A percentile compares a stretch with the other conserved stretches of the same genome.
phyloP scores from a whole-genome alignment of 768 basidiomycete species.

The Leccinum truebloodii region DNA sequence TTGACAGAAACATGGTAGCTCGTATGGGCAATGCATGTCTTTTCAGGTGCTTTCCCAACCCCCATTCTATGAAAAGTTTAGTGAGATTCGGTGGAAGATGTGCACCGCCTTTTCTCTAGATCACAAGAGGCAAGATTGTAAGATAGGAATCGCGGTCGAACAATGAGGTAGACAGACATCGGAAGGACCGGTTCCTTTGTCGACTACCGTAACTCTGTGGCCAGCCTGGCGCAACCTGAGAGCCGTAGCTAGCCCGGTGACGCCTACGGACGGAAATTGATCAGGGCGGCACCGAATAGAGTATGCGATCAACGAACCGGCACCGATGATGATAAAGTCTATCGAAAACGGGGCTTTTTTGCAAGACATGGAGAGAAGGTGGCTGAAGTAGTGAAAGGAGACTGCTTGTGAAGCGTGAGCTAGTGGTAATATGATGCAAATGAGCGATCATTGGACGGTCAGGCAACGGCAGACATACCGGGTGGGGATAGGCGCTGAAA shows the following conservation, averaged over 20 bases:
- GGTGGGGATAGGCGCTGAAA: background rate
- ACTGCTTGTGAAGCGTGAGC: background rate
- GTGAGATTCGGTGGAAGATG: conserved; percentile 63
- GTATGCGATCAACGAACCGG: conserved; percentile 22
- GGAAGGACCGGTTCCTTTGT: conserved; percentile 46
- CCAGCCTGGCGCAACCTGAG: conserved; percentile 58
- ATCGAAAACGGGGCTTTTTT: conserved; percentile 27
- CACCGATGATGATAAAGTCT: conserved; percentile 35
- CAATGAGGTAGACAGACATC: conserved; percentile 32
- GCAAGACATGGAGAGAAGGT: conserved; percentile 17
- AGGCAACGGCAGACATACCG: background rate
- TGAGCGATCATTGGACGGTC: conserved; percentile 24
- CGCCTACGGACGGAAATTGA: conserved; percentile 24
- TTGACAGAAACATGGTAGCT: conserved; percentile 25
- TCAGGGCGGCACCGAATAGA: background rate
- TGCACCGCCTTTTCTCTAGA: conserved; percentile 41
- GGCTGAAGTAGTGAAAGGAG: background rate
- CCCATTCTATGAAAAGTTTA: conserved; percentile 58
- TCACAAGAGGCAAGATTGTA: background rate
- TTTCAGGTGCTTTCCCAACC: conserved; percentile 44
- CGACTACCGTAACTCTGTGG: conserved; percentile 59
- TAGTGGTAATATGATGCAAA: background rate
- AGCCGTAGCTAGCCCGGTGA: conserved; percentile 60
- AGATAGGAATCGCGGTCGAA: background rate
- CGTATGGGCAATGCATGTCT: conserved; percentile 34